Conservation (phyloP, 805 yeast species). For the Aciculoconidium aculeatum region DNA sequence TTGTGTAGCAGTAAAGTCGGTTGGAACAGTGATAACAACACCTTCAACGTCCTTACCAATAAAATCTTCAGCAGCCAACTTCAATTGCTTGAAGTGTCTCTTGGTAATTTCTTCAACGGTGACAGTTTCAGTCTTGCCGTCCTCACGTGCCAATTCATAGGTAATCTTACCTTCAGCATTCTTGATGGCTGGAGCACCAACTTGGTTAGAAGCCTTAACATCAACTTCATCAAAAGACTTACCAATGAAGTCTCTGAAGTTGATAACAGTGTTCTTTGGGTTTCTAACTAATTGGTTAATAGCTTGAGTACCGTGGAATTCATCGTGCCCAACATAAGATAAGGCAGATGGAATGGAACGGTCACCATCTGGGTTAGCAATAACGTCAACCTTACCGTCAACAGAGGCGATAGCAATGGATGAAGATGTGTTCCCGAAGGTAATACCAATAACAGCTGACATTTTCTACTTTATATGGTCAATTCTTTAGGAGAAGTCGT, state of each 20-base stretch:
- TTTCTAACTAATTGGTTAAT: slow-evolving; percentile 87
- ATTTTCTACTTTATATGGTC: slow-evolving; percentile 16
- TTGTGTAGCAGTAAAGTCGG: slow-evolving; percentile 75
- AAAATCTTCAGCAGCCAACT: slow-evolving; percentile 87
- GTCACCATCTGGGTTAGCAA: slow-evolving; percentile 99
- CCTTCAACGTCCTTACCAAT: slow-evolving; percentile 77
- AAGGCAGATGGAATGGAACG: slow-evolving; percentile 91
- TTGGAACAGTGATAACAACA: slow-evolving; percentile 85
- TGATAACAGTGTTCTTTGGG: slow-evolving; percentile 76
- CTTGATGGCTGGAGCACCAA: slow-evolving; percentile 57
- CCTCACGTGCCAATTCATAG: slow-evolving; percentile 49
- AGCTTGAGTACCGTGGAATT: slow-evolving; percentile 97
- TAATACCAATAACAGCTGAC: slow-evolving; percentile 76
- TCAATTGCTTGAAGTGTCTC: slow-evolving; percentile 79
- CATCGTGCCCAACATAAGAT: slow-evolving; percentile 89
- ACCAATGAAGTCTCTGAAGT: slow-evolving; percentile 92
- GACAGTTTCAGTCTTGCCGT: slow-evolving; percentile 46
- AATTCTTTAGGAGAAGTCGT: too few relatives aligned
- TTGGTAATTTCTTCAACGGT: slow-evolving; percentile 72
- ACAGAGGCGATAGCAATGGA: slow-evolving; percentile 81
- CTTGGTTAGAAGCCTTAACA: slow-evolving; percentile 45
- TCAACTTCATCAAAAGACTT: slow-evolving; percentile 65
- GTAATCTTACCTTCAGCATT: slow-evolving; percentile 60
- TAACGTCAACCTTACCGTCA: slow-evolving; percentile 93
- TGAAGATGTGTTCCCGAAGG: slow-evolving; percentile 94